Evolutionary conservation across 1,139 yeast species (phyloP), one percentile per base, ranked within the genome.

Genomic region (Yamadazyma songkhlaensis): DNA sequence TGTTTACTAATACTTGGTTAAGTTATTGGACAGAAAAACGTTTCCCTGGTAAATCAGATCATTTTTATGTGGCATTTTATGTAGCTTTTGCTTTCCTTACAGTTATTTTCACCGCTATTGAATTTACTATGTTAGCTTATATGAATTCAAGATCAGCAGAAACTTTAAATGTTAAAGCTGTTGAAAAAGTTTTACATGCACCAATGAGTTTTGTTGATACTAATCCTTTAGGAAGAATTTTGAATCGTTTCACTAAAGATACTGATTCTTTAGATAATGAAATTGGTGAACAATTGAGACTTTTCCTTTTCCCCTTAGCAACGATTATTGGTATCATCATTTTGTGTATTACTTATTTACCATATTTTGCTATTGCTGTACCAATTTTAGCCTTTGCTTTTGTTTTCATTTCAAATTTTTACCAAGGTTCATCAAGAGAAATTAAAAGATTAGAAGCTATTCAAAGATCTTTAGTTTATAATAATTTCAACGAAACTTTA

Each of bases 231-330:
- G 76, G 75, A 14, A 59, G 75, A 54, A 61, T 71, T 25, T 59
- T 71, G 51, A 69, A 69, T 53, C 55, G 90, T 84, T 40, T 95
- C 47, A 68, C 74, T 7, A 69, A 67, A 47, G 76, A 71, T 48
- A 69, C 75, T 8, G 76, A 71, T 48, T 60, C 71, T 8, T 62
- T 71, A 46, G 76, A 70, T 49, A 69, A 69, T 46, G 75, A 68
- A 48, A 59, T 69, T 44, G 70, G 73, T 25, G 75, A 70, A 42
- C 74, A 69, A 43, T 52, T 67, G 51, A 58, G 74, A 41, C 60
- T 67, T 39, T 64, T 69, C 40, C 48, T 68, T 10, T 68, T 65
- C 49, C 67, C 73, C 10, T 48, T 67, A 38, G 70, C 70, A 8
- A 57, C 58, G 17, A 65, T 69, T 35, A 57, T 67, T 44, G 77